Percentiles rank a stretch among this genome's conserved stretches.
These are phyloP conservation scores for Fragilaria radians DNA, from an alignment of 108 stramenopile species.

Conservation along the genomic window DNA sequence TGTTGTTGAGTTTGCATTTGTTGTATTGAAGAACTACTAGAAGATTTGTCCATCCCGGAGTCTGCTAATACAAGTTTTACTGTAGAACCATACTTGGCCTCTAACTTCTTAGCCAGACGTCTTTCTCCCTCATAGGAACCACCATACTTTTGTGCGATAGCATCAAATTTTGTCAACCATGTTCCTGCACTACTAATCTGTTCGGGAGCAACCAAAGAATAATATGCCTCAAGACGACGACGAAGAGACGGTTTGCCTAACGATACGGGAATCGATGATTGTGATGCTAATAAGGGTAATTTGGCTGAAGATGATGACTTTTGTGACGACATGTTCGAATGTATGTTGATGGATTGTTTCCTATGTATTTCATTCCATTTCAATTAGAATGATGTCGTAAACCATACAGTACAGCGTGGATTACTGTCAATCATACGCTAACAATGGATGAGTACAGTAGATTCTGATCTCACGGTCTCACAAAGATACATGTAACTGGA, in stretches of 20 bases:
- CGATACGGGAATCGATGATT: conserved; percentile 36
- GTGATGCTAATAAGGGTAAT: too few relatives aligned
- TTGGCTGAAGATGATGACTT: too few relatives aligned
- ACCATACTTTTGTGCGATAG: conserved; percentile 72
- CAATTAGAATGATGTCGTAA: too few relatives aligned
- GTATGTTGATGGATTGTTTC: too few relatives aligned
- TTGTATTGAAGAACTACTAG: too few relatives aligned
- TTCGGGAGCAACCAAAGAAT: conserved; percentile 64
- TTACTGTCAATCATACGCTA: too few relatives aligned
- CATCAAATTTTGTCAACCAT: conserved; percentile 62
- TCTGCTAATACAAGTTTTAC: conserved; percentile 49
- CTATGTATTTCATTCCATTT: too few relatives aligned
- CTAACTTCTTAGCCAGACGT: conserved; percentile 53
- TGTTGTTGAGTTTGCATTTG: conserved; percentile 3
- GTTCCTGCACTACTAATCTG: conserved; percentile 33
- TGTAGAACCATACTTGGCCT: conserved; percentile 64
- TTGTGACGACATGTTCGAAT: too few relatives aligned
- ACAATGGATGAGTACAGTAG: too few relatives aligned
- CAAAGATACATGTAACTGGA: too few relatives aligned
- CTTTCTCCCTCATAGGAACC: conserved; percentile 64
- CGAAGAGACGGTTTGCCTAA: conserved; percentile 66
- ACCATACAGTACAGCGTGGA: too few relatives aligned
- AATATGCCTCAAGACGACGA: conserved; percentile 78
- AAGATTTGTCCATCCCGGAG: conserved; percentile 10
- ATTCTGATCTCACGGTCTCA: too few relatives aligned